phyloP scores from a whole-genome alignment of 768 basidiomycete genomes.

The Hemileccinum rubropunctum region DNA sequence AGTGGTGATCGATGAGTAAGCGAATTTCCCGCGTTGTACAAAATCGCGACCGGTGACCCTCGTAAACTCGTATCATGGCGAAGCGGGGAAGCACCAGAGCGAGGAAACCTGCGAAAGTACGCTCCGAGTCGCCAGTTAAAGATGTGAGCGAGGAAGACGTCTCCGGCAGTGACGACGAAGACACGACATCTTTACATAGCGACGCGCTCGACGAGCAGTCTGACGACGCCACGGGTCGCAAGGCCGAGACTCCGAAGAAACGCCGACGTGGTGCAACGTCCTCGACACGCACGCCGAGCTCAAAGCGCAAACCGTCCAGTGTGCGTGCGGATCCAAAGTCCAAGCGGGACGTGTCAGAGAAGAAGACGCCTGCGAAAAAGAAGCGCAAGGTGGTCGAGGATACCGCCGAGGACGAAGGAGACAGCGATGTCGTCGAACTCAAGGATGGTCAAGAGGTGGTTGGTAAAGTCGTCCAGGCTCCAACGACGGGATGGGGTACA shows the following conservation, averaged over 20 bases:
- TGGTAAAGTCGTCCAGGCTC: slow-evolving; percentile 76
- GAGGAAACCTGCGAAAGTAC: not conserved
- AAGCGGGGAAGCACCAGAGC: slow-evolving; percentile 12
- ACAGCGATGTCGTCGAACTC: slow-evolving; percentile 43
- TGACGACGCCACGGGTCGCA: slow-evolving; percentile 13
- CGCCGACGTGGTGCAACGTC: slow-evolving; percentile 22
- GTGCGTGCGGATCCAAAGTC: slow-evolving; percentile 8
- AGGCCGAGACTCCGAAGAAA: slow-evolving; percentile 13
- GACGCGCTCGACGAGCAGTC: slow-evolving; percentile 46
- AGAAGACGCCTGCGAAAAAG: slow-evolving; percentile 20
- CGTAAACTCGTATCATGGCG: slow-evolving; percentile 14
- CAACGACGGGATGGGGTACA: slow-evolving; percentile 75
- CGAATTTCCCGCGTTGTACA: no score
- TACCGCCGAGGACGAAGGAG: slow-evolving; percentile 24
- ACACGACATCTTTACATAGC: slow-evolving; percentile 34
- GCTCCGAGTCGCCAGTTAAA: slow-evolving; percentile 5
- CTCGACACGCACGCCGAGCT: slow-evolving; percentile 26
- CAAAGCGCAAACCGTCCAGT: slow-evolving; percentile 3
- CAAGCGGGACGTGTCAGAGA: slow-evolving; percentile 23
- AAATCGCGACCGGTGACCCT: no score
- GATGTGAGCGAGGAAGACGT: slow-evolving; percentile 12
- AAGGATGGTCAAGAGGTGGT: slow-evolving; percentile 69
- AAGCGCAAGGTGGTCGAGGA: slow-evolving; percentile 22
- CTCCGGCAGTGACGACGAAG: slow-evolving; percentile 13
- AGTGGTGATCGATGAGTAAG: no score